phyloP scores from a whole-genome alignment of 163 green algal genomes.

The Scenedesmus sp. region DNA sequence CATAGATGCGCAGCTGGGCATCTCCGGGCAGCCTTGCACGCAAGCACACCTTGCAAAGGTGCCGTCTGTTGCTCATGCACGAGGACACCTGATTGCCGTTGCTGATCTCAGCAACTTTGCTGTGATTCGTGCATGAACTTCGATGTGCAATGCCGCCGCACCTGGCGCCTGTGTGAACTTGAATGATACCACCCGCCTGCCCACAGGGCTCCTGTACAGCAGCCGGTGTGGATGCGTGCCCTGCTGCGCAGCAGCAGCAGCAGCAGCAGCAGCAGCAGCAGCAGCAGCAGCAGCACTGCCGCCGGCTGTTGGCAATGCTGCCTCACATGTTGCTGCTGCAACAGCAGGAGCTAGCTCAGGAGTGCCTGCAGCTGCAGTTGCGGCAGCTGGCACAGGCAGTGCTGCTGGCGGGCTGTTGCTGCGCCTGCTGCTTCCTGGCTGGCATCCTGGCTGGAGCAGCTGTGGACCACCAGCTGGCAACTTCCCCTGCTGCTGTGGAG shows the following conservation, averaged over 20 bases:
- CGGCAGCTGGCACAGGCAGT: background rate
- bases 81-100: no score
- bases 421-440: background rate
- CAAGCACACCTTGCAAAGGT: no score
- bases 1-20: no score
- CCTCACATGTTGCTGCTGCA: background rate
- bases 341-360: background rate
- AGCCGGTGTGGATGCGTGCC: background rate
- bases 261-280: background rate
- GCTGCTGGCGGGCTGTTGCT: background rate
- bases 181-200: background rate
- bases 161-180: background rate
- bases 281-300: background rate
- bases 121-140: no score
- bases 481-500: background rate
- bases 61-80: no score
- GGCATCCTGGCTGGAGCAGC: background rate
- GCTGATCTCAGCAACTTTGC: no score
- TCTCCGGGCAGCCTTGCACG: no score
- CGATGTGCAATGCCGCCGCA: background rate
- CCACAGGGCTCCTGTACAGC: background rate
- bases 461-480: background rate
- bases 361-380: background rate
- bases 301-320: background rate
- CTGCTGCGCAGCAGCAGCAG: background rate